A percentile compares a stretch with the other conserved stretches of the same genome.
These are phyloP conservation scores for Jimgerdemannia flammicorona DNA, from an alignment of 192 early-diverging fungal species.

Conservation along the genomic window DNA sequence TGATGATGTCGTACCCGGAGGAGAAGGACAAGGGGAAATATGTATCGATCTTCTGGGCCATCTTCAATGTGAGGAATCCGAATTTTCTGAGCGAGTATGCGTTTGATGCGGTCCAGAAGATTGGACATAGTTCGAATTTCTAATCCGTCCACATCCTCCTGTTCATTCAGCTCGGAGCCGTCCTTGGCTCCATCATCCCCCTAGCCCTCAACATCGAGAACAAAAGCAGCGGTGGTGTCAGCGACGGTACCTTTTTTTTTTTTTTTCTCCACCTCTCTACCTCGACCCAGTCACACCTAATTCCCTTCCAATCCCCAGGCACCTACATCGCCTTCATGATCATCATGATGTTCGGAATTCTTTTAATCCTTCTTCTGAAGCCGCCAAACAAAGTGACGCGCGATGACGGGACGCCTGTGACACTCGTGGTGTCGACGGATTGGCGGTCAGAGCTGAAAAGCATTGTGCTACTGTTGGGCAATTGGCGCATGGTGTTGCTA, in stretches of 20 bases:
- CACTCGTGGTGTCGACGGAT: slow-evolving; percentile 55
- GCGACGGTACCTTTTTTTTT: too few species aligned
- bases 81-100: neutral
- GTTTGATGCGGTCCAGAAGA: too few species aligned
- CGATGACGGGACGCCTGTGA: slow-evolving; percentile 61
- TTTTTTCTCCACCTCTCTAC: too few species aligned
- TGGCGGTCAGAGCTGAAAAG: slow-evolving; percentile 49
- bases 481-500: slow-evolving; percentile 61
- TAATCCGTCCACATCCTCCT: neutral
- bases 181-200: slow-evolving; percentile 73
- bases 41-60: slow-evolving; percentile 83
- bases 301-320: too few species aligned
- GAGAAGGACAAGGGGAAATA: slow-evolving; percentile 78
- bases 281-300: too few species aligned
- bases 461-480: slow-evolving; percentile 49
- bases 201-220: too few species aligned
- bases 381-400: slow-evolving; percentile 50
- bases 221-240: too few species aligned
- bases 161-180: slow-evolving; percentile 54
- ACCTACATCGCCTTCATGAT: too few species aligned
- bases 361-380: too few species aligned
- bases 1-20: slow-evolving; percentile 82
- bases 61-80: slow-evolving; percentile 56
- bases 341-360: too few species aligned
- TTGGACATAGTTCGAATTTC: too few species aligned